Conservation (phyloP, 495 filamentous ascomycete genomes). For the Lentithecium fluviatile region DNA sequence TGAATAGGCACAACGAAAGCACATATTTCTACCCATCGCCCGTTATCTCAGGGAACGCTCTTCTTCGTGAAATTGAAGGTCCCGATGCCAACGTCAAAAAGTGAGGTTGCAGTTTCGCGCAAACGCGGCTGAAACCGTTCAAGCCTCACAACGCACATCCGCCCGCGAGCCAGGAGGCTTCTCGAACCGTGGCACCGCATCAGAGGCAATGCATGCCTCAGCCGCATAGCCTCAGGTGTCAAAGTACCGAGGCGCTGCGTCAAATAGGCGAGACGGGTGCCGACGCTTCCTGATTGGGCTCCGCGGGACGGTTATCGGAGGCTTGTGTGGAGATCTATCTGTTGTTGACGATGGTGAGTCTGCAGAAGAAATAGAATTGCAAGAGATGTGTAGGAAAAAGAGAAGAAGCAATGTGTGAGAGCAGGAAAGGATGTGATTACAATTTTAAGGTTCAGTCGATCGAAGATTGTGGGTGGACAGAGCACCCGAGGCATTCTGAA, state of each 20-base stretch:
- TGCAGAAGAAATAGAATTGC: no score
- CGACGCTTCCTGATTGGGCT: background rate
- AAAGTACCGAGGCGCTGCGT: background rate
- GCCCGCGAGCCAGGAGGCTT: conserved; percentile 22
- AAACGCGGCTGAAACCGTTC: conserved; percentile 23
- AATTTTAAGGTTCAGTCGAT: no score
- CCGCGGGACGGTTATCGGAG: no score
- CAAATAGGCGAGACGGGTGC: background rate
- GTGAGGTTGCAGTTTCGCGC: conserved; percentile 3
- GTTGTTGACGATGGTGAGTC: no score
- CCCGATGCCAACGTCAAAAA: background rate
- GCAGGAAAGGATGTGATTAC: no score
- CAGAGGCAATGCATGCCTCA: conserved; percentile 26
- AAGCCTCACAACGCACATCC: conserved; percentile 11
- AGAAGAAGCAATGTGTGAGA: no score
- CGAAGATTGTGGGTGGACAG: no score
- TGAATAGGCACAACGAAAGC: background rate
- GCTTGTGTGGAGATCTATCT: no score
- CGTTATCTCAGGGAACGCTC: background rate
- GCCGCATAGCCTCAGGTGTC: background rate
- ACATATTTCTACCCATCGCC: background rate
- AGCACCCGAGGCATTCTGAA: no score
- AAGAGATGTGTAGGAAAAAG: no score
- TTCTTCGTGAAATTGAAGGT: conserved; percentile 20
- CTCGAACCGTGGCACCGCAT: conserved; percentile 24